Evolutionary conservation across 768 basidiomycete species (phyloP).

Genomic region (Tulasnella sp.): DNA sequence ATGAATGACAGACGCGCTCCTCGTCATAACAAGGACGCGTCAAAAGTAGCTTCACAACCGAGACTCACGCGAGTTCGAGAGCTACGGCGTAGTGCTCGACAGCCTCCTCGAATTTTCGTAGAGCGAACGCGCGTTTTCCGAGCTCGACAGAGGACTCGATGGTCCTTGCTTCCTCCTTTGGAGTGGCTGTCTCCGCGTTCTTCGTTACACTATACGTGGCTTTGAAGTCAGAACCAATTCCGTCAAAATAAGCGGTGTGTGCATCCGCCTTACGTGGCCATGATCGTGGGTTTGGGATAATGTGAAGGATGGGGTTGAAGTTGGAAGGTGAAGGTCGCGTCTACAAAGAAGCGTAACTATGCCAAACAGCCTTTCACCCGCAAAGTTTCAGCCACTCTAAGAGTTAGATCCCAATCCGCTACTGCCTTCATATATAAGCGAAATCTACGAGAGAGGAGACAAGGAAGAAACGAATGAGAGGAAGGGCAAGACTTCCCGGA

Average conservation of each 20-base stretch:
- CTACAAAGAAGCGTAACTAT: no score
- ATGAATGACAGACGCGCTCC: not conserved
- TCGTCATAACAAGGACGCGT: not conserved
- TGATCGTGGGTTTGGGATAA: not conserved
- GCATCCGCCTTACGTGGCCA: slow-evolving; percentile 8
- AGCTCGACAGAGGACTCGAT: slow-evolving; percentile 57
- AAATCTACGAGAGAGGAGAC: not conserved
- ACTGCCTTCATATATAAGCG: no score
- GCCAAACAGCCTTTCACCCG: no score
- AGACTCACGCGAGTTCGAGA: slow-evolving; percentile 69
- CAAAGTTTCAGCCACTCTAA: no score
- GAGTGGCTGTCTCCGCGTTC: not conserved
- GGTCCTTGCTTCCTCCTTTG: slow-evolving; percentile 15
- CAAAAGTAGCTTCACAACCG: slow-evolving; percentile 19
- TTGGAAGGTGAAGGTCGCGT: not conserved
- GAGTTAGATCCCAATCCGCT: no score
- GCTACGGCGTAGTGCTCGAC: slow-evolving; percentile 76
- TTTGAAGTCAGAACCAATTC: not conserved
- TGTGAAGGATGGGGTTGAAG: not conserved
- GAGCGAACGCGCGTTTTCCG: slow-evolving; percentile 79
- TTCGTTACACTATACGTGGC: not conserved
- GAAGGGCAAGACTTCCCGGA: not conserved
- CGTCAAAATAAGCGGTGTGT: not conserved
- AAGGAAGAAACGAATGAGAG: not conserved
- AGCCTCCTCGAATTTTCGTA: slow-evolving; percentile 76